A percentile compares a stretch with the other conserved stretches of the same genome.
Conservation (phyloP, 345 rosid genomes). For the Eucalyptus globulus region DNA sequence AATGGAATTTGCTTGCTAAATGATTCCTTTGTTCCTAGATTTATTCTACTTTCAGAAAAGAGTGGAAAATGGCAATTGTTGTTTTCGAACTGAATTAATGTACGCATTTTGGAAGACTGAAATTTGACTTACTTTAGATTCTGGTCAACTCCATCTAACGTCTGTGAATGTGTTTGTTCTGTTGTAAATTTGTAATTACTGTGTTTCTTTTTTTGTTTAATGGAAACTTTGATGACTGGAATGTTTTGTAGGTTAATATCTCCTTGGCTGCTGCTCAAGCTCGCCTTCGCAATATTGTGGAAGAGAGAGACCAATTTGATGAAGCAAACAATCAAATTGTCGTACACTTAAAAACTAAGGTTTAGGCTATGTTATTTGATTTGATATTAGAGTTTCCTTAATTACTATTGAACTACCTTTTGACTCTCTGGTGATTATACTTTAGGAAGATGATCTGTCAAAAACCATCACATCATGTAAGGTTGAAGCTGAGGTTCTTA, state of each 20-base stretch:
- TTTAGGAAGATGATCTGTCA: conserved; percentile 85
- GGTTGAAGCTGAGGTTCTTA: conserved; percentile 70
- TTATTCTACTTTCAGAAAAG: neutral
- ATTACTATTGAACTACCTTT: neutral
- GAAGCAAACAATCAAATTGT: conserved; percentile 89
- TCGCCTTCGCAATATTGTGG: conserved; percentile 61
- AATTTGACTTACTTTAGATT: neutral
- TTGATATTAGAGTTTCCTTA: neutral
- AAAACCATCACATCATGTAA: conserved; percentile 62
- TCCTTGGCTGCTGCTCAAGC: conserved; percentile 89
- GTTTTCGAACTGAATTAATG: neutral
- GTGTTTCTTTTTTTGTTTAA: neutral
- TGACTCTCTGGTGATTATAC: neutral
- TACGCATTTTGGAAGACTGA: neutral
- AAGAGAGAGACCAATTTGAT: conserved; percentile 90
- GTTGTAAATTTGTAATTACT: neutral
- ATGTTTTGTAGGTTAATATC: conserved; percentile 52
- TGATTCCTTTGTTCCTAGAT: neutral
- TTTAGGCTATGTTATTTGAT: neutral
- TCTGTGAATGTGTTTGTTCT: neutral
- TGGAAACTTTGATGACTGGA: neutral
- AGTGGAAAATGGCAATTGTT: neutral
- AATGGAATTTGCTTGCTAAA: neutral
- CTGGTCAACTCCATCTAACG: neutral
- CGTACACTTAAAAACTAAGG: conserved; percentile 80